These are phyloP conservation scores for Phytophthora palmivora DNA, from an alignment of 352 stramenopile species.

Conservation along the genomic window DNA sequence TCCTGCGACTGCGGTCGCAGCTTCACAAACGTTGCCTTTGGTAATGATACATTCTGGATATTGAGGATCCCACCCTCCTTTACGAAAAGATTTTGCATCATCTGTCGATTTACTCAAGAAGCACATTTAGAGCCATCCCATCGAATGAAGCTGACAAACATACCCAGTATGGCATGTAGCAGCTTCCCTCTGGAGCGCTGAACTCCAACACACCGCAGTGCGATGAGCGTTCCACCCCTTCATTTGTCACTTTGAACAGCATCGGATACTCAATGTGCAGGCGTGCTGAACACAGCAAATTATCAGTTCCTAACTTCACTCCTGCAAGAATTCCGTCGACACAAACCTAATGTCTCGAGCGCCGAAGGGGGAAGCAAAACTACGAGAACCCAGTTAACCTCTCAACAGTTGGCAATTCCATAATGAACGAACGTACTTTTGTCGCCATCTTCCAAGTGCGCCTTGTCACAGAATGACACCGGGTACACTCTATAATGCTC, in stretches of 20 bases:
- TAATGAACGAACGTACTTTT: constrained; percentile 71
- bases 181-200: constrained; percentile 97
- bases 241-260: constrained; percentile 97
- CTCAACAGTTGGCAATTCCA: background rate
- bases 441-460: constrained; percentile 88
- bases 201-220: constrained; percentile 99
- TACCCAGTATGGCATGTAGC: constrained; percentile 99
- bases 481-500: constrained; percentile 90
- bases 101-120: constrained; percentile 50
- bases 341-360: constrained; percentile 94
- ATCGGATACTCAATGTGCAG: constrained; percentile 99
- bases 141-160: constrained; percentile 1
- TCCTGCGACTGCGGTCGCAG: constrained; percentile 98
- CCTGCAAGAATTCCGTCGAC: background rate
- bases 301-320: background rate
- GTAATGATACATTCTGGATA: constrained; percentile 96
- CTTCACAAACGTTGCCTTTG: constrained; percentile 99
- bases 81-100: constrained; percentile 99
- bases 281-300: constrained; percentile 48
- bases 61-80: constrained; percentile 94
- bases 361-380: constrained; percentile 97
- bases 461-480: constrained; percentile 90
- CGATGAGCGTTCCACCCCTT: constrained; percentile 88
- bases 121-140: background rate
- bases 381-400: constrained; percentile 31